These are phyloP conservation scores for Bruguiera sexangula DNA, from an alignment of 345 rosid species.

Conservation along the genomic window DNA sequence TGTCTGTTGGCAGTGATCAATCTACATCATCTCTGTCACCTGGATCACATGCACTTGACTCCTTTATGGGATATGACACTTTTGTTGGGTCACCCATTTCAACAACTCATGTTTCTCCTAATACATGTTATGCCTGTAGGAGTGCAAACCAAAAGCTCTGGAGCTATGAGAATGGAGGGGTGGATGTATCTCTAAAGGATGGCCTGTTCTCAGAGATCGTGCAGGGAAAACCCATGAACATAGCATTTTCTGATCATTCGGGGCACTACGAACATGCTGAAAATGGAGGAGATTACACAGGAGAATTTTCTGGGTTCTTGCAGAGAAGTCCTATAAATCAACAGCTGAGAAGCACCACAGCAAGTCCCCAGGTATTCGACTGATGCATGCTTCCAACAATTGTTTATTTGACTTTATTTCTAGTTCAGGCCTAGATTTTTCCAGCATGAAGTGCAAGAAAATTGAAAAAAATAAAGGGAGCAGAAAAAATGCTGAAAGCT, in stretches of 20 bases:
- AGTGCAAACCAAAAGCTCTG: slow-evolving; percentile 65
- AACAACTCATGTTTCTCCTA: slow-evolving; percentile 34
- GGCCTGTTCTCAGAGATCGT: slow-evolving; percentile 60
- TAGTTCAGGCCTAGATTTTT: background rate
- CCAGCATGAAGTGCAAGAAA: background rate
- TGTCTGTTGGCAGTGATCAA: slow-evolving; percentile 22
- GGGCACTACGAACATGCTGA: slow-evolving; percentile 29
- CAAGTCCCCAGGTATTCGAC: slow-evolving; percentile 61
- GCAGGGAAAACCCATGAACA: slow-evolving; percentile 32
- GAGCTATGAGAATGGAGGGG: slow-evolving; percentile 50
- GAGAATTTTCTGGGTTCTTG: slow-evolving; percentile 51
- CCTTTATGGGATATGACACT: slow-evolving; percentile 51
- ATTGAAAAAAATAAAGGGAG: background rate
- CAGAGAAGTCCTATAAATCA: slow-evolving; percentile 42
- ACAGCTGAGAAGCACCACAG: slow-evolving; percentile 42
- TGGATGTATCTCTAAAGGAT: slow-evolving; percentile 66
- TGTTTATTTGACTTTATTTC: background rate
- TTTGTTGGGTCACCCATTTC: slow-evolving; percentile 58
- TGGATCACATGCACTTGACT: slow-evolving; percentile 68
- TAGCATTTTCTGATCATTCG: slow-evolving; percentile 33
- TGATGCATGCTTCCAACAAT: background rate
- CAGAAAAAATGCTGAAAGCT: background rate
- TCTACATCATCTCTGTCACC: slow-evolving; percentile 64
- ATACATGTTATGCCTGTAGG: slow-evolving; percentile 39
- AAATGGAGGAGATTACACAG: slow-evolving; percentile 28